Conservation (phyloP, 2,329 filamentous ascomycete species). For the Fusarium sp. region DNA sequence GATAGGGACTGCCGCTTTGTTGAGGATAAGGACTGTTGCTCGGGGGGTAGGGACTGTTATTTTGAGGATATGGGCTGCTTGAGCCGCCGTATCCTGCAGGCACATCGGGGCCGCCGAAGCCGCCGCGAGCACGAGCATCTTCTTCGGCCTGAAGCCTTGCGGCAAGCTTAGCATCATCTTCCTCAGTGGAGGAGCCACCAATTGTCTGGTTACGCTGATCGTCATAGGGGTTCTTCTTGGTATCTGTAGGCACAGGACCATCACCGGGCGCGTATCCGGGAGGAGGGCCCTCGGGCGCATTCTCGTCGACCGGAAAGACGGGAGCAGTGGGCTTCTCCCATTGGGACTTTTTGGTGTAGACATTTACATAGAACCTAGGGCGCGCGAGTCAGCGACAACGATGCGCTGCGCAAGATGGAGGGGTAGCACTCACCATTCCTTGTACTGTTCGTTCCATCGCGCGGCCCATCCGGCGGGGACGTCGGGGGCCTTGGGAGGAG, state of each 20-base stretch:
- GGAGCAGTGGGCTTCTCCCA: constrained; percentile 88
- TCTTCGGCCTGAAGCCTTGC: constrained; percentile 88
- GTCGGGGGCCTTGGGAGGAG: constrained; percentile 76
- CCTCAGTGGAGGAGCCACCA: constrained; percentile 56
- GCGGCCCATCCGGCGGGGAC: constrained; percentile 81
- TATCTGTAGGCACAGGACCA: constrained; percentile 61
- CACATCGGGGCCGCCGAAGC: constrained; percentile 49
- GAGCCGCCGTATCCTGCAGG: constrained; percentile 53
- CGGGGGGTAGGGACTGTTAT: background rate
- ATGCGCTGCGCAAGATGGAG: background rate
- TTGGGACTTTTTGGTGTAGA: constrained; percentile 88
- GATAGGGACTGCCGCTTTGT: constrained; percentile 51
- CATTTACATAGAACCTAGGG: constrained; percentile 89
- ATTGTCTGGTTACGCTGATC: constrained; percentile 54
- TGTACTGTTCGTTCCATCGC: constrained; percentile 89
- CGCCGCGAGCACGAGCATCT: constrained; percentile 70
- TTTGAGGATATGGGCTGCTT: constrained; percentile 50
- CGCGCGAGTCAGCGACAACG: constrained; percentile 27
- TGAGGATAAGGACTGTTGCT: constrained; percentile 43
- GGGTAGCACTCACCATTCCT: constrained; percentile 76
- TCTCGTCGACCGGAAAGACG: constrained; percentile 66
- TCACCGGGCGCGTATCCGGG: constrained; percentile 73
- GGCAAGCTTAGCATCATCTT: constrained; percentile 82
- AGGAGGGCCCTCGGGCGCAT: constrained; percentile 72
- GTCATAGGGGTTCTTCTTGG: constrained; percentile 82